Conservation (phyloP, 192 early-diverging fungal species). For the Paraglomus occultum region DNA sequence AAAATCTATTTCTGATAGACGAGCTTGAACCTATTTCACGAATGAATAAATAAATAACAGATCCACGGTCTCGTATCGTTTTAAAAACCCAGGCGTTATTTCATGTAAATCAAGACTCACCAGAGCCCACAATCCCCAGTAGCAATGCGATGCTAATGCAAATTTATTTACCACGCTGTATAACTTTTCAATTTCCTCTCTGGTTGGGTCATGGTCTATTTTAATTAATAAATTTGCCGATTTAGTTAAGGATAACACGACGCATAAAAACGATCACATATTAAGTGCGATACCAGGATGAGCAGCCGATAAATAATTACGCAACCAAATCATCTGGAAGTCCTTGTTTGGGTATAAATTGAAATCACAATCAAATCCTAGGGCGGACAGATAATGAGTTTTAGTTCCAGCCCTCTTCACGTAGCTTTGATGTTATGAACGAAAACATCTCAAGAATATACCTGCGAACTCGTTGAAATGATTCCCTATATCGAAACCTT, state of each 20-base stretch:
- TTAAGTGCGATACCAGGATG: constrained; percentile 58
- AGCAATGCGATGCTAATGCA: constrained; percentile 88
- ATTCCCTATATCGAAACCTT: constrained; percentile 95
- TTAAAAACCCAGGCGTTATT: too few species aligned
- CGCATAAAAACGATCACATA: constrained; percentile 64
- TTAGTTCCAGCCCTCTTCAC: too few species aligned
- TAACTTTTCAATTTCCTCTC: constrained; percentile 57
- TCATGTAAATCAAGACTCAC: constrained; percentile 33
- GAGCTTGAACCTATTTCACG: constrained; percentile 59
- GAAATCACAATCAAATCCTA: constrained; percentile 93
- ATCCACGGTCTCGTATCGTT: too few species aligned
- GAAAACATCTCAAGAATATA: constrained; percentile 3
- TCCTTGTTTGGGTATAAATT: constrained; percentile 71
- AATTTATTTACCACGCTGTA: constrained; percentile 80
- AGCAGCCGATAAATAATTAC: constrained; percentile 58
- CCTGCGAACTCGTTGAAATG: constrained; percentile 94
- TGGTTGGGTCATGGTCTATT: constrained; percentile 30
- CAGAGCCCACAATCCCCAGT: constrained; percentile 84
- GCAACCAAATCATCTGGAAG: constrained; percentile 74
- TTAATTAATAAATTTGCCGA: constrained; percentile 15
- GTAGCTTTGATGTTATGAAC: too few species aligned
- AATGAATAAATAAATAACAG: constrained; percentile 19
- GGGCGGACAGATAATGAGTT: background rate
- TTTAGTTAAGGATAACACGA: constrained; percentile 33
- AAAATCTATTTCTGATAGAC: constrained; percentile 92